Base-by-base conservation (phyloP, 2,329 filamentous ascomycete species). In the Colletotrichum musae region DNA sequence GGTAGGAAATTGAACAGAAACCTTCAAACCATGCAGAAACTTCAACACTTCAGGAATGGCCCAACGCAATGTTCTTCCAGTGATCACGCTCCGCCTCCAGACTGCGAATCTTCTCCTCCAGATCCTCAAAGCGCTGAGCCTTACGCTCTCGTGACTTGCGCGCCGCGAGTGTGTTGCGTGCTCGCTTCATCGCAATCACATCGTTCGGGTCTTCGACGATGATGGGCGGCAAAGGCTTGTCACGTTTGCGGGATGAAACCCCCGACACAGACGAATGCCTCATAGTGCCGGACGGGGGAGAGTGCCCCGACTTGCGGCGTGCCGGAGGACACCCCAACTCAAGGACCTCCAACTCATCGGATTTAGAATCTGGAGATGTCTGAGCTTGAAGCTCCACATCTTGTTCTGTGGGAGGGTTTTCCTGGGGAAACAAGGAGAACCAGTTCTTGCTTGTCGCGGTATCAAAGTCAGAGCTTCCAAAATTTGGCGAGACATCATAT, bases 61-160 rank as follows among this genome's bases (percentile, higher is more conserved):
- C 79, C 65, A 87, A 77, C 68, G 87, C 87, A 71, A 88, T 78
- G 72, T 81, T 81, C 85, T 90, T 91, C 89, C 89, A 92, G 76
- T 91, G 86, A 79, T 90, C 89, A 74, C 88, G 86, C 77, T 91
- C 89, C 48, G 86, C 85, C 79, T 91, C 86, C 32, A 95, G 83
- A 77, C 92, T 90, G 18, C 84, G 86, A 75, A 97, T 94, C 75
- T 89, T 86, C 47, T 87, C 87, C 83, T 97, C 93, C 53, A 97
- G 86, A 67, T 91, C 89, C 64, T 93, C 91, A 70, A 95, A 86
- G 74, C 91, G 89, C 78, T 92, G 87, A 66, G 93, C 90, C 85
- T 97, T 97, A 73, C 94, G 92, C 77, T 94, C 92, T 60, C 95
- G 92, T 69, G 94, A 97, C 84, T 97, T 97, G 73, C 95, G 94